Base-by-base conservation (phyloP, 192 early-diverging fungal genomes). In the Backusella psychrophila region DNA sequence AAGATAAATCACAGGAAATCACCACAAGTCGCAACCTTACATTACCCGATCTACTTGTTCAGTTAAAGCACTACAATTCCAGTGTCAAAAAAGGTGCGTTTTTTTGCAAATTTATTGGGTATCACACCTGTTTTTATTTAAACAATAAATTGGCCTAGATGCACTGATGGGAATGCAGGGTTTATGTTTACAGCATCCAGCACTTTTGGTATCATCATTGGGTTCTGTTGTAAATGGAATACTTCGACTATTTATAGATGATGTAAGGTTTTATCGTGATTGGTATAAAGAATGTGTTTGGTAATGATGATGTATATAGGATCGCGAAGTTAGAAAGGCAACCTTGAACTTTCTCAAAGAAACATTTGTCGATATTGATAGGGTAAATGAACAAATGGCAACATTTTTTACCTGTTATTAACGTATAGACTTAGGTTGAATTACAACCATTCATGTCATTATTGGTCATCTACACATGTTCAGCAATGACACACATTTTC, bases 401-500 rank as follows among this genome's bases (percentile, higher is more conserved):
- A 39, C 33, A n/a, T 33, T 33, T 33, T 33, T 12, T 39, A 39
- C 38, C 11, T 39, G 38, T 26, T 44, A 42, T 21, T 56, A 21
- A 56, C n/a, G n/a, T 21, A 56, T 56, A 12, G 1, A 9, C 17
- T 33, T 49, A 77, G 71, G 56, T 74, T 11, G 91, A 95, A 39
- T 66, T 96, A 26, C 86, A 88, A 66, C 93, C 96, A 29, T 97
- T 97, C 81, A 76, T 94, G 69, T 86, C 94, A 4, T 80, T 95
- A 35, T 84, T 94, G 31, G 86, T 94, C 63, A 90, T 93, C 3
- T 95, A 92, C 72, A 92, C 90, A 4, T 95, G 92, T 81, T 93
- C 95, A 15, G 94, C 90, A 21, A 94, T 96, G 89, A 95, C 95
- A 6, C 95, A 96, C 80, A 96, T 97, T 35, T 83, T 90, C 67